Evolutionary conservation across 257 asterid species (phyloP).

Genomic region (Asclepias syriaca): DNA sequence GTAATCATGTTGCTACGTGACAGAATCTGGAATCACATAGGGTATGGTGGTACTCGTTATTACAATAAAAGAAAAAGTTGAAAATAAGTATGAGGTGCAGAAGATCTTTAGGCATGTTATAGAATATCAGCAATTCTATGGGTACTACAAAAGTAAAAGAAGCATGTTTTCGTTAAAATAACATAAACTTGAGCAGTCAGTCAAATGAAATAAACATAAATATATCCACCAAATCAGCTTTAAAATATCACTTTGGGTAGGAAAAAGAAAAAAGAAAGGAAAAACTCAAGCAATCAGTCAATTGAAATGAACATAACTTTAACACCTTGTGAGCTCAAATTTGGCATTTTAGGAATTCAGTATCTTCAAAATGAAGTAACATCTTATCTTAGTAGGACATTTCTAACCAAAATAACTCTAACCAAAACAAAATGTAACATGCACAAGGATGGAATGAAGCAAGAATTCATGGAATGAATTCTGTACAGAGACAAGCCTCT

Average conservation of each 20-base stretch:
- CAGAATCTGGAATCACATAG: not conserved
- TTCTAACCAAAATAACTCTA: not conserved
- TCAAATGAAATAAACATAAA: not conserved
- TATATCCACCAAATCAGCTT: not conserved
- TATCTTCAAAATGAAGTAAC: not conserved
- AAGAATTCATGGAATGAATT: constrained; percentile 9
- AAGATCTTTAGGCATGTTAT: not conserved
- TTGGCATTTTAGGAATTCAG: not conserved
- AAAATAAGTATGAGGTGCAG: not conserved
- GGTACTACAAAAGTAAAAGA: not conserved
- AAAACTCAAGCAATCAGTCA: not conserved
- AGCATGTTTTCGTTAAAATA: not conserved
- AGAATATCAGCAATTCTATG: not conserved
- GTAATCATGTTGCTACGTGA: not conserved
- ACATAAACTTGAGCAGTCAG: not conserved
- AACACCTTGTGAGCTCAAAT: not conserved
- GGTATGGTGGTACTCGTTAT: not conserved
- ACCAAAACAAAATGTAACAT: not conserved
- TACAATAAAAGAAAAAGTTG: not conserved
- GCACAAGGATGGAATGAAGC: not conserved
- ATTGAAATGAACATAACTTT: not conserved
- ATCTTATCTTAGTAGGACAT: not conserved
- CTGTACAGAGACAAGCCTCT: constrained; percentile 14
- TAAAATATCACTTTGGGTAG: too few species aligned
- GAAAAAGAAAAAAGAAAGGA: too few species aligned